Base-by-base conservation (phyloP, 352 stramenopile species). In the Phytophthora pisi region DNA sequence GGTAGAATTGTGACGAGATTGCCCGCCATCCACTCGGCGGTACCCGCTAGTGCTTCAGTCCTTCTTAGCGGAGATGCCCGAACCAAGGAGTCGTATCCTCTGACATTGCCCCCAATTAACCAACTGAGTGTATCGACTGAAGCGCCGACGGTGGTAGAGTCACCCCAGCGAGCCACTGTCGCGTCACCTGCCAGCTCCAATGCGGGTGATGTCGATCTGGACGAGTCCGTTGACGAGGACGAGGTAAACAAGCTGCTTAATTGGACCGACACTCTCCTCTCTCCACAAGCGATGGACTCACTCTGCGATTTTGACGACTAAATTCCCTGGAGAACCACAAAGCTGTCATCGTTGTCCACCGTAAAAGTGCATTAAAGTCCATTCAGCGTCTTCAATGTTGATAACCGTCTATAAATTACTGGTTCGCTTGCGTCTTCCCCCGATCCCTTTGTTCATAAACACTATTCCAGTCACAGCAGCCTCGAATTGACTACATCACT, bases 171-270 rank as follows among this genome's bases (percentile, higher is more conserved):
- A 65, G 31, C n/a, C 45, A 4, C 57, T 16, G 24, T 38, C 28
- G 45, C 57, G 34, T 66, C 64, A 26, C 46, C 40, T 66, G n/a
- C 31, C 10, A 5, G 16, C 15, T 59, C 18, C 16, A 36, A 50
- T 15, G 42, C n/a, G 10, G 42, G 30, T 43, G 51, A 61, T 31
- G 57, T 65, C n/a, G 69, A 88, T 26, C 50, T 88, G 6, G 86
- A 95, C 3, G 82, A 88, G 28, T 93, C 84, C 11, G 57, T 95
- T 9, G 81, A 93, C 42, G 83, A 93, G 75, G 83, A 92, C 16
- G 84, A 84, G 57, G 71, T 93, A 13, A 93, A 93, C 54, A 78
- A 87, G 23, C 72, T 96, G 20, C 74, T 96, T 5, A 81, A 90
- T 55, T 93, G 86, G 86, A 96, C 88, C 5, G 84, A 94, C 63